Conservation (phyloP, 1,284 basidiomycete genomes). For the Trichosporon faecale region DNA sequence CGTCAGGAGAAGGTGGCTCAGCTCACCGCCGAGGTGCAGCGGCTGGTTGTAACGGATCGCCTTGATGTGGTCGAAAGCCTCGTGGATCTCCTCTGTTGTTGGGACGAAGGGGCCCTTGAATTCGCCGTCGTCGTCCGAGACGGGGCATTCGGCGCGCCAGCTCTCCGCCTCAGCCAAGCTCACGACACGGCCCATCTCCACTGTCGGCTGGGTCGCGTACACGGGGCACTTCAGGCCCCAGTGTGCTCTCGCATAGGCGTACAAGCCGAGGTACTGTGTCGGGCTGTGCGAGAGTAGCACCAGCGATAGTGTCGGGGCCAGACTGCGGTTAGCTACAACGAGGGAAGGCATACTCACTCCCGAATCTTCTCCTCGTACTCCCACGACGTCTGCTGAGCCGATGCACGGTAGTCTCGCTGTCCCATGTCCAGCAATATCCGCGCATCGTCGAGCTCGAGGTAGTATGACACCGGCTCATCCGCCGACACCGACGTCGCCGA, state of each 20-base stretch:
- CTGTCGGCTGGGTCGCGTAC: slow-evolving; percentile 94
- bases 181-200: slow-evolving; percentile 91
- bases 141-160: slow-evolving; percentile 70
- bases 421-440: slow-evolving; percentile 93
- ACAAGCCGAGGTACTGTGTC: slow-evolving; percentile 80
- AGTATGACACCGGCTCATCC: slow-evolving; percentile 61
- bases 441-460: slow-evolving; percentile 92
- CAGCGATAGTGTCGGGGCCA: slow-evolving; percentile 64
- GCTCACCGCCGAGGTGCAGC: slow-evolving; percentile 81
- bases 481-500: slow-evolving; percentile 65
- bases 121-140: slow-evolving; percentile 43
- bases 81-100: slow-evolving; percentile 80
- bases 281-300: slow-evolving; percentile 82
- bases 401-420: slow-evolving; percentile 47
- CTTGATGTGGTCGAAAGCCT: slow-evolving; percentile 88
- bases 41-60: slow-evolving; percentile 94
- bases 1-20: slow-evolving; percentile 72
- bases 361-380: slow-evolving; percentile 52
- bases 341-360: slow-evolving; percentile 40
- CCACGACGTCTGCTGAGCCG: slow-evolving; percentile 35
- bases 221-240: slow-evolving; percentile 87
- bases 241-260: slow-evolving; percentile 81
- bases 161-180: slow-evolving; percentile 77
- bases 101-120: slow-evolving; percentile 53
- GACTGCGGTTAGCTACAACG: slow-evolving; percentile 58